Conservation (phyloP, 768 basidiomycete genomes). For the Gloeophyllum trabeum region DNA sequence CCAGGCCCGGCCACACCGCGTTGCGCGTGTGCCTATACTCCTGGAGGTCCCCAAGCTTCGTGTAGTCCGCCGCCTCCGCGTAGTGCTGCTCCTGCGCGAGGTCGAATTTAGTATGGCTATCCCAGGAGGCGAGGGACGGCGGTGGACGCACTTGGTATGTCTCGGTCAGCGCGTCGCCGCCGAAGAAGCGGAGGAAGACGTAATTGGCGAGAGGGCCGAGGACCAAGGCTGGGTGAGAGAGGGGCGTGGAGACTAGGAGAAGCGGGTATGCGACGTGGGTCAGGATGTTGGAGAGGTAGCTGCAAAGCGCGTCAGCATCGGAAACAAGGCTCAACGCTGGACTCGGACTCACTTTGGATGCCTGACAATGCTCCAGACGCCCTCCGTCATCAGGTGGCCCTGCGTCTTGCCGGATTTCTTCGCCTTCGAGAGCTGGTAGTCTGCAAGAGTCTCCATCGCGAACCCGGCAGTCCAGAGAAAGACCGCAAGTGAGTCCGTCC, state of each 20-base stretch:
- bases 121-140: too few relatives aligned
- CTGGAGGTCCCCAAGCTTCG: background rate
- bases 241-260: background rate
- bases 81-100: background rate
- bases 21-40: background rate
- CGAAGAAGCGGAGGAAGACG: background rate
- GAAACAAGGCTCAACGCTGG: background rate
- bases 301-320: background rate
- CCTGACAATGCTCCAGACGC: background rate
- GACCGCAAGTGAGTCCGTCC: background rate
- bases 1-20: background rate
- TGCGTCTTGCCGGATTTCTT: background rate
- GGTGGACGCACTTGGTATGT: too few relatives aligned
- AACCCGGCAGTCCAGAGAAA: background rate
- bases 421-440: background rate
- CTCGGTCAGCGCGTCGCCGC: background rate
- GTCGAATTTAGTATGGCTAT: too few relatives aligned
- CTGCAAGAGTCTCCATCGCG: background rate
- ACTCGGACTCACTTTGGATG: background rate
- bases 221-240: background rate
- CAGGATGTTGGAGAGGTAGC: background rate
- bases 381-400: background rate
- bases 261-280: background rate
- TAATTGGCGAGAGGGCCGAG: background rate
- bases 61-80: background rate